A percentile compares a stretch with the other conserved stretches of the same genome.
These are phyloP conservation scores for Mycena belliarum DNA, from an alignment of 768 basidiomycete species.

Conservation along the genomic window DNA sequence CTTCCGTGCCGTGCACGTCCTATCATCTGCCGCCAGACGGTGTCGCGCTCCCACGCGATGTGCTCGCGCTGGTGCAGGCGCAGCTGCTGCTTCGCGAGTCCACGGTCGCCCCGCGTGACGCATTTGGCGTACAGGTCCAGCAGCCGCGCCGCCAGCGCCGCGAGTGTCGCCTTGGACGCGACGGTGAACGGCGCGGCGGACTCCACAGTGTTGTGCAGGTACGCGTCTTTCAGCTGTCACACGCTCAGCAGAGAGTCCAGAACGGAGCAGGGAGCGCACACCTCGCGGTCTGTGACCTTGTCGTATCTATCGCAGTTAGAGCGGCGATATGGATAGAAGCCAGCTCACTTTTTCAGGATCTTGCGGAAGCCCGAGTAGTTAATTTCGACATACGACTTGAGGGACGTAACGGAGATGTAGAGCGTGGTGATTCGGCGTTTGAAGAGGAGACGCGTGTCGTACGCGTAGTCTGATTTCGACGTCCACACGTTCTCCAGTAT, in stretches of 20 bases:
- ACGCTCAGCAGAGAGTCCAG: not conserved
- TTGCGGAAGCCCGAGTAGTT: conserved; percentile 95
- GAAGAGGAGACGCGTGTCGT: conserved; percentile 80
- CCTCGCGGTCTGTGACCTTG: conserved; percentile 82
- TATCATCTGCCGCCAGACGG: conserved; percentile 97
- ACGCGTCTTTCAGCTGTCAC: conserved; percentile 69
- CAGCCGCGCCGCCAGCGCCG: conserved; percentile 56
- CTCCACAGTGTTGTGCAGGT: conserved; percentile 74
- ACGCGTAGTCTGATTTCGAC: conserved; percentile 75
- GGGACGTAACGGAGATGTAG: conserved; percentile 72
- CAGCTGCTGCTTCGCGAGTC: conserved; percentile 76
- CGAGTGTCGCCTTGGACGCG: conserved; percentile 61
- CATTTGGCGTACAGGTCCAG: conserved; percentile 82
- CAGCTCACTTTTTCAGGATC: conserved; percentile 86
- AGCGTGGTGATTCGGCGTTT: conserved; percentile 86
- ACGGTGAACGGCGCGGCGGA: conserved; percentile 66
- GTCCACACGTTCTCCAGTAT: conserved; percentile 68
- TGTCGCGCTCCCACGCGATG: conserved; percentile 96
- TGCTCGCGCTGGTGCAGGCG: conserved; percentile 87
- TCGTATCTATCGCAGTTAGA: conserved; percentile 64
- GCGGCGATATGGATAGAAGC: conserved; percentile 8
- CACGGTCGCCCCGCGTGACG: conserved; percentile 70
- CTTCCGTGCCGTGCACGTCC: conserved; percentile 76
- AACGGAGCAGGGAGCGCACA: conserved; percentile 25
- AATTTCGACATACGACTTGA: conserved; percentile 86